Evolutionary conservation across 305 asterid genomes (phyloP).

Genomic region (Fraxinus platypoda): DNA sequence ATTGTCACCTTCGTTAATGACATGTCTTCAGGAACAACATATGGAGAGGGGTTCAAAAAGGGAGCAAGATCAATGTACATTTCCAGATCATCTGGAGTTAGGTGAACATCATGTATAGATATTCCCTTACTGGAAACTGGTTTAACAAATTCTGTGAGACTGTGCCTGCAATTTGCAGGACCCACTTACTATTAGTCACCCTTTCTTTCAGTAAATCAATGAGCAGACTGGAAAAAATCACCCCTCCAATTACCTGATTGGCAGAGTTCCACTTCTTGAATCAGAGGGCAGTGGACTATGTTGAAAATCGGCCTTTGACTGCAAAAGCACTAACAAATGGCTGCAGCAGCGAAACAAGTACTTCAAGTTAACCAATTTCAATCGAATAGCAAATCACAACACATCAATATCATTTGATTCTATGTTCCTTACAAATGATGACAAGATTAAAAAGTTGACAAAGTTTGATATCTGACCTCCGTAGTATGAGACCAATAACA

Average conservation of each 20-base stretch:
- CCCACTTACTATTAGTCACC: constrained; percentile 18
- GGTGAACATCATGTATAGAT: constrained; percentile 68
- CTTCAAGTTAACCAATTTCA: constrained; percentile 18
- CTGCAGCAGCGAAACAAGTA: constrained; percentile 47
- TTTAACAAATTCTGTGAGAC: constrained; percentile 83
- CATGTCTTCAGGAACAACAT: constrained; percentile 93
- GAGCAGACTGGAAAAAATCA: background rate
- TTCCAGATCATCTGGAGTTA: constrained; percentile 78
- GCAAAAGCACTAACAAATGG: constrained; percentile 90
- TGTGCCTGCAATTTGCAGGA: constrained; percentile 64
- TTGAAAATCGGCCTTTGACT: constrained; percentile 93
- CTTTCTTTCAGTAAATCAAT: constrained; percentile 8
- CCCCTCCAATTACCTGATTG: constrained; percentile 58
- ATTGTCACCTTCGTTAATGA: constrained; percentile 79
- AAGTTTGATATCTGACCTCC: constrained; percentile 56
- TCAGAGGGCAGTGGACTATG: constrained; percentile 81
- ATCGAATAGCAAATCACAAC: constrained; percentile 6
- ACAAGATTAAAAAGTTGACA: background rate
- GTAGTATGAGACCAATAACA: constrained; percentile 83
- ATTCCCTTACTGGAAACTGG: constrained; percentile 92
- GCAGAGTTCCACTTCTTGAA: constrained; percentile 70
- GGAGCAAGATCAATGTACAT: constrained; percentile 95
- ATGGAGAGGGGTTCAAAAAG: constrained; percentile 86
- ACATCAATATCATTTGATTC: background rate
- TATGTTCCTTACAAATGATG: background rate